These are phyloP conservation scores for Microdochium nivale DNA, from an alignment of 2,329 filamentous ascomycete genomes.

Conservation along the genomic window DNA sequence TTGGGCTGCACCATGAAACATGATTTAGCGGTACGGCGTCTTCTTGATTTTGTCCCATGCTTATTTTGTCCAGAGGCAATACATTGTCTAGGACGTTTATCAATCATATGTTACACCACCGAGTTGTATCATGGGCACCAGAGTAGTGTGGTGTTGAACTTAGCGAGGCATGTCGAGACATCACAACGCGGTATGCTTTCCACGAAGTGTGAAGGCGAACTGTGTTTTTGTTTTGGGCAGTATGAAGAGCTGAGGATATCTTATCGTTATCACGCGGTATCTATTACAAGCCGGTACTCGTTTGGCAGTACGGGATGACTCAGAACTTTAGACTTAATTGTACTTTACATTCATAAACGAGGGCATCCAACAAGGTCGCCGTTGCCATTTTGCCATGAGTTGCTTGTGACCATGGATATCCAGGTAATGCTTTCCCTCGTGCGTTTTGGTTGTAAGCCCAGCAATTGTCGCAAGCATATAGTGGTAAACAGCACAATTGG, in stretches of 20 bases:
- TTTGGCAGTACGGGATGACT: neutral
- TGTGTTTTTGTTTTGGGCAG: neutral
- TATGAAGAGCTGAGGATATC: neutral
- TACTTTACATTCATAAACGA: neutral
- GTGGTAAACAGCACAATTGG: neutral
- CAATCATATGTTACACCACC: neutral
- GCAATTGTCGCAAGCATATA: too few species aligned
- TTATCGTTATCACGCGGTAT: neutral
- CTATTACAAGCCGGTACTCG: neutral
- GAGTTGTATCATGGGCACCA: neutral
- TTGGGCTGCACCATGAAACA: neutral
- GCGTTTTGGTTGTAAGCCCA: neutral
- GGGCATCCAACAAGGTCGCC: neutral
- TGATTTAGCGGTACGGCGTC: neutral
- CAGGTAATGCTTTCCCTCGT: too few species aligned
- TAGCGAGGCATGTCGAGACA: neutral
- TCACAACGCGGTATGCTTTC: neutral
- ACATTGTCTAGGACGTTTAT: neutral
- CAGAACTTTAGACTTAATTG: neutral
- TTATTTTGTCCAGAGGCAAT: neutral
- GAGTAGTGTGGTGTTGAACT: neutral
- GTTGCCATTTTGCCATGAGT: neutral
- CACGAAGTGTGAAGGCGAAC: neutral
- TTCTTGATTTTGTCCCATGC: neutral
- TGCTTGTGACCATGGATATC: neutral